Base-by-base conservation (phyloP, 2,329 filamentous ascomycete species). In the Fusarium solani-melongenae region DNA sequence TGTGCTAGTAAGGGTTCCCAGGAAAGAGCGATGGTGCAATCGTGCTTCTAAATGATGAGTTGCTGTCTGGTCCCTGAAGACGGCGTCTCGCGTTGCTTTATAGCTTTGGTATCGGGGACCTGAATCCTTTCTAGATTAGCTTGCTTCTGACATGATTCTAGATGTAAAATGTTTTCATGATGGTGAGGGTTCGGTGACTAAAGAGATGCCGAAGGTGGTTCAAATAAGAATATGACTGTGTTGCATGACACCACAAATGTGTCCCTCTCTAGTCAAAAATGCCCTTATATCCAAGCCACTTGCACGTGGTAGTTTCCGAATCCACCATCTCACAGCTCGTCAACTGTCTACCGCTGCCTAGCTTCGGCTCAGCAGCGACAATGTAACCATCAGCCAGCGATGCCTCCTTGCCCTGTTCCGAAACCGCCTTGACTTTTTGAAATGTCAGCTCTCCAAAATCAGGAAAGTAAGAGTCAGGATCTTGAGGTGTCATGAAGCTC, bases 211-310 rank as follows among this genome's bases (percentile, higher is more conserved):
- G 6, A 14, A 31, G 17, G 46, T 31, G 6, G 27, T 20, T 31
- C 17, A n/a, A 53, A 53, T 20, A 53, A 53, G 46, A n/a, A n/a
- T 51, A 53, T 53, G 46, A 31, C 27, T 20, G 46, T 29, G 3
- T 2, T 31, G 1, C 7, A 9, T 51, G 24, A 29, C 6, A 31
- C 6, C 14, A 24, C 20, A 15, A 20, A 5, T 14, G 17, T 20
- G 6, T 5, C 20, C 1, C 6, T 11, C 3, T 27, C 27, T 57
- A 36, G 53, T 36, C 53, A 27, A 66, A 66, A 17, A 66, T 66
- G 14, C 64, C 64, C 36, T 62, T 27, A 6, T 66, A 66, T 11
- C 64, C 64, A 15, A 66, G 58, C 64, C 64, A 66, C 22, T 62
- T 66, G 38, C 64, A 66, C 4, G 58, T 62, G 3, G 64, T 66